These are phyloP conservation scores for Penicillium coffeae DNA, from an alignment of 495 filamentous ascomycete species.

Conservation along the genomic window DNA sequence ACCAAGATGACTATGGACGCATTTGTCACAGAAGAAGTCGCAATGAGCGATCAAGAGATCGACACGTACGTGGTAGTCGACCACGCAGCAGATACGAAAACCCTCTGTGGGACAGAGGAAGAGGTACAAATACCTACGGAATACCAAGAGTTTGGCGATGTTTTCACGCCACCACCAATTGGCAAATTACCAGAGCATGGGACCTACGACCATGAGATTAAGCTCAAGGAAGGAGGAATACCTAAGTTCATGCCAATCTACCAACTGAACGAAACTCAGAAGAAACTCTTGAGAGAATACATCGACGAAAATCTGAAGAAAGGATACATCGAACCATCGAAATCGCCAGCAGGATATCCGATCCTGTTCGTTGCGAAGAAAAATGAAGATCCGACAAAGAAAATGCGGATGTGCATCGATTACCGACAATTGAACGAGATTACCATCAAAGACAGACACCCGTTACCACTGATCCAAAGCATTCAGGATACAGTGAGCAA, in stretches of 20 bases:
- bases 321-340: too few species aligned
- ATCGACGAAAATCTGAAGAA: too few species aligned
- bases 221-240: slow-evolving; percentile 5
- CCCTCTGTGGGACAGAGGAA: background rate
- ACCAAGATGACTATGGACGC: background rate
- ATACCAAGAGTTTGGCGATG: background rate
- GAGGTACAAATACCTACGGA: too few species aligned
- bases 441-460: too few species aligned
- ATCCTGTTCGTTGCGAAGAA: too few species aligned
- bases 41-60: background rate
- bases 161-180: background rate
- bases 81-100: background rate
- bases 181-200: background rate
- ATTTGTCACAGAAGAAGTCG: background rate
- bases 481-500: slow-evolving; percentile 13
- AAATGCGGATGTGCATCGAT: too few species aligned
- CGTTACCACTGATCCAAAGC: slow-evolving; percentile 16
- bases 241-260: too few species aligned
- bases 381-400: too few species aligned
- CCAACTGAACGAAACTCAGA: too few species aligned
- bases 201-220: background rate
- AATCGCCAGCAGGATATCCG: too few species aligned
- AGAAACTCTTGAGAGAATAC: too few species aligned
- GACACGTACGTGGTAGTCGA: background rate
- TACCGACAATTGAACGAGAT: too few species aligned